Percentiles rank a stretch among this genome's conserved stretches.
phyloP scores from a whole-genome alignment of 108 stramenopile genomes.

The Mediolabrus comicus region DNA sequence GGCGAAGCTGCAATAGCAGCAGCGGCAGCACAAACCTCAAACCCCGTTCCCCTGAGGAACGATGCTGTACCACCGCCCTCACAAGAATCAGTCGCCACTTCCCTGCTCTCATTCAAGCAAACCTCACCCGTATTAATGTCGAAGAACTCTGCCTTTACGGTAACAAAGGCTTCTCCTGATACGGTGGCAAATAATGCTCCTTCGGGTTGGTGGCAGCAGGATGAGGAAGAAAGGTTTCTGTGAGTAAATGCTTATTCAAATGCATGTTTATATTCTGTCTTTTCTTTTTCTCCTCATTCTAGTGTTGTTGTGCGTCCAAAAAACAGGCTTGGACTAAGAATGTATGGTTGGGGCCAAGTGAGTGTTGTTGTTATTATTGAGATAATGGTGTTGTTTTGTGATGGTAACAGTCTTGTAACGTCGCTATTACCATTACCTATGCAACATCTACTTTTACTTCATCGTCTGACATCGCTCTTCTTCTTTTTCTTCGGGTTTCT shows the following conservation, averaged over 20 bases:
- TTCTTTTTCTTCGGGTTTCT: too few species aligned
- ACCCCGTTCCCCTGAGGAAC: not conserved
- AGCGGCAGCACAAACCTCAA: not conserved
- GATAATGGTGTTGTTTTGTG: too few species aligned
- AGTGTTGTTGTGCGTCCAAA: not conserved
- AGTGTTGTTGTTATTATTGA: too few species aligned
- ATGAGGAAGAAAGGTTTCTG: constrained; percentile 42
- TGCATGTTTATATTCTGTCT: not conserved
- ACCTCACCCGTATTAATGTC: not conserved
- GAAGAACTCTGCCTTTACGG: too few species aligned
- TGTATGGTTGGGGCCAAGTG: constrained; percentile 40
- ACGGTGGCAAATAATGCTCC: not conserved
- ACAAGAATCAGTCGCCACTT: not conserved
- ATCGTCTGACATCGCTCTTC: too few species aligned
- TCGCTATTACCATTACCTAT: too few species aligned
- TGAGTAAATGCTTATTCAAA: not conserved
- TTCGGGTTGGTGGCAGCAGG: constrained; percentile 35
- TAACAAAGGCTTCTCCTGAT: not conserved
- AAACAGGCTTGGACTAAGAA: constrained; percentile 8
- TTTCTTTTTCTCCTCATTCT: not conserved
- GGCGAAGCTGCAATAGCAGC: not conserved
- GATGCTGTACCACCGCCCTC: not conserved
- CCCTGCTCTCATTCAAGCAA: not conserved
- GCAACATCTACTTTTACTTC: too few species aligned
- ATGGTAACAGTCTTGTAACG: too few species aligned